Conservation (phyloP, 208 protist species). For the Tritrichomonas foetus region DNA sequence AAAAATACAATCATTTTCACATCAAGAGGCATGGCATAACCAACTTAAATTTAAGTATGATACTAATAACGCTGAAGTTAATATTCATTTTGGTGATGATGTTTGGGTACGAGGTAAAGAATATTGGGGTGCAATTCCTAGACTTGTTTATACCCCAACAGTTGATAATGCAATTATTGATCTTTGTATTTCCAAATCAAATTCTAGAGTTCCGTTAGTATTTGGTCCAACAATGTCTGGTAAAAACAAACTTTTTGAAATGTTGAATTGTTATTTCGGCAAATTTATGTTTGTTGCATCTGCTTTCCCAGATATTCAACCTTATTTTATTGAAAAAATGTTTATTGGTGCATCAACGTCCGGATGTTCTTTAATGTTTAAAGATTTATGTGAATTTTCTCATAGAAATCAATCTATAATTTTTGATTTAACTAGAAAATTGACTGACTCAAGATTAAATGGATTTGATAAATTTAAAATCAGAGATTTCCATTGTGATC, state of each 20-base stretch:
- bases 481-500: no score
- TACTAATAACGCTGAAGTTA: not conserved
- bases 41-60: not conserved
- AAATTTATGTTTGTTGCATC: not conserved
- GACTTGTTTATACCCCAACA: not conserved
- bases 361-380: not conserved
- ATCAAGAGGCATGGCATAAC: not conserved
- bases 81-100: not conserved
- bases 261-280: not conserved
- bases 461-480: no score
- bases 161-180: not conserved
- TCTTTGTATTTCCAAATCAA: not conserved
- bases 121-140: not conserved
- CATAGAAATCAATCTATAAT: not conserved
- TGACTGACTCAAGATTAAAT: not conserved
- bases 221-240: not conserved
- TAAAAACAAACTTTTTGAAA: not conserved
- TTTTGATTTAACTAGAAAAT: not conserved
- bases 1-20: not conserved
- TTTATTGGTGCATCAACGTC: not conserved
- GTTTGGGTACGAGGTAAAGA: not conserved
- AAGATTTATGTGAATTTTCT: not conserved
- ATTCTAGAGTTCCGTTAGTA: not conserved
- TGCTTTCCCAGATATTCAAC: not conserved
- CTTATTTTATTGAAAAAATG: not conserved